Conservation (phyloP, 1,284 basidiomycete genomes). For the Phaffia rhodozyma region DNA sequence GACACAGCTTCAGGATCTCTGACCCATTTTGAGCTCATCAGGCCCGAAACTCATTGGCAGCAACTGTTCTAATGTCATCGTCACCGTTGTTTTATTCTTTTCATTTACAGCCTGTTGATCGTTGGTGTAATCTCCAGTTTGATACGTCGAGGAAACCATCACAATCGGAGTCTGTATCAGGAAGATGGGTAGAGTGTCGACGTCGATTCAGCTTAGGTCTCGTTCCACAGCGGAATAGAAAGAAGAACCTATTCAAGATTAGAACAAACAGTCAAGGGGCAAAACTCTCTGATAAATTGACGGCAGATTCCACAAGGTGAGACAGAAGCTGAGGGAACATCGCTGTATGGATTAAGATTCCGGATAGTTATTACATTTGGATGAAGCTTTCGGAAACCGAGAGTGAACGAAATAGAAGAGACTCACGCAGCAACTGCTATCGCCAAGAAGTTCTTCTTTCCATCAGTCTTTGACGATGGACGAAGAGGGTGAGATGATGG, state of each 20-base stretch:
- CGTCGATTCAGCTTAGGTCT: no score
- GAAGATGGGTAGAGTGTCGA: background rate
- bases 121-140: conserved; percentile 27
- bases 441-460: conserved; percentile 50
- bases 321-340: conserved; percentile 47
- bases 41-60: conserved; percentile 84
- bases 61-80: conserved; percentile 58
- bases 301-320: conserved; percentile 87
- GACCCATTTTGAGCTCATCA: conserved; percentile 45
- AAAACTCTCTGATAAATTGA: conserved; percentile 84
- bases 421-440: conserved; percentile 62
- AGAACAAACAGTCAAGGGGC: conserved; percentile 37
- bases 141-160: conserved; percentile 61
- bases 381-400: background rate
- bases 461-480: conserved; percentile 52
- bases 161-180: conserved; percentile 54
- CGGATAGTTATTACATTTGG: background rate
- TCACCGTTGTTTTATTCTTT: conserved; percentile 42
- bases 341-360: conserved; percentile 35
- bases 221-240: no score
- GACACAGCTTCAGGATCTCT: no score
- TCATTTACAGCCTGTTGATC: conserved; percentile 31
- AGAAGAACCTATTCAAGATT: no score
- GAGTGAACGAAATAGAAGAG: conserved; percentile 2
- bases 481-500: background rate